Conservation (phyloP, 1,139 yeast genomes). For the Candida buenavistaensis region DNA sequence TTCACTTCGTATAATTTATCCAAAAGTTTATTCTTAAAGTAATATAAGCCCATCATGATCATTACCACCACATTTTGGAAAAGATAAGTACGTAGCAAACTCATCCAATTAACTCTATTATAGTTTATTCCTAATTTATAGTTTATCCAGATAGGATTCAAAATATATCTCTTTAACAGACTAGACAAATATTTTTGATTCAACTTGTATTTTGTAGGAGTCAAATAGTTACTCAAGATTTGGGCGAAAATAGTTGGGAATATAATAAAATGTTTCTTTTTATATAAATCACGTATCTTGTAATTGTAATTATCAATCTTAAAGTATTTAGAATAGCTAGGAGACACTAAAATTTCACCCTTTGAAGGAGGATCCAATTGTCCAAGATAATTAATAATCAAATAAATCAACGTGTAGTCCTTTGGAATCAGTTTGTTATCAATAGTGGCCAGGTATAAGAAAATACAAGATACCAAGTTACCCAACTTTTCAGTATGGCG, state of each 20-base stretch:
- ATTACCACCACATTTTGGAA: constrained; percentile 27
- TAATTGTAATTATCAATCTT: constrained; percentile 26
- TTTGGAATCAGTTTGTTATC: constrained; percentile 32
- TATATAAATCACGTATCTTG: constrained; percentile 23
- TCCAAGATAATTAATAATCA: constrained; percentile 35
- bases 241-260: constrained; percentile 43
- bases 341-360: constrained; percentile 28
- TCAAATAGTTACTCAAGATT: constrained; percentile 42
- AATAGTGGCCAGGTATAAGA: constrained; percentile 35
- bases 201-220: constrained; percentile 40
- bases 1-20: constrained; percentile 31
- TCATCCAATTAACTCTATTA: constrained; percentile 31
- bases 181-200: constrained; percentile 39
- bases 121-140: constrained; percentile 30
- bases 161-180: constrained; percentile 30
- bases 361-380: constrained; percentile 38
- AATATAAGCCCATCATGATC: constrained; percentile 20
- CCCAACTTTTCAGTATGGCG: constrained; percentile 19
- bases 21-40: constrained; percentile 26
- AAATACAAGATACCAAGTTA: constrained; percentile 27
- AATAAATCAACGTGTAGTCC: constrained; percentile 40
- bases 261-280: constrained; percentile 33
- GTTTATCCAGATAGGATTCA: constrained; percentile 48
- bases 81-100: constrained; percentile 27
- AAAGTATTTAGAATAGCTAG: constrained; percentile 26